These are phyloP conservation scores for Toxicodendron radicans DNA, from an alignment of 345 rosid species.

Conservation along the genomic window DNA sequence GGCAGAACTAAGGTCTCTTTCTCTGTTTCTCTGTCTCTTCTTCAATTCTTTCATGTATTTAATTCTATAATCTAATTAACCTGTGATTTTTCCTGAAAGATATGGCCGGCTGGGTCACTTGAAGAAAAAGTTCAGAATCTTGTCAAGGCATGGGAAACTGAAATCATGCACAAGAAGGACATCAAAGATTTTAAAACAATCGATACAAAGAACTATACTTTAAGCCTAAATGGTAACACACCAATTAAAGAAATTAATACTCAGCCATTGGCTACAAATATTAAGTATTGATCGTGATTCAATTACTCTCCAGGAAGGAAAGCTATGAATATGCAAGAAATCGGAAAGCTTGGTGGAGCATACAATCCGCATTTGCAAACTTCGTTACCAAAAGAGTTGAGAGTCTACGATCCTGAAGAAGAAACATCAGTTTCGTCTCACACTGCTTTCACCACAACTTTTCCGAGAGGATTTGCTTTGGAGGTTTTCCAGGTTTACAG, in stretches of 20 bases:
- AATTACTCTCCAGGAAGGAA: conserved; percentile 41
- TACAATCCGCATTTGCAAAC: conserved; percentile 56
- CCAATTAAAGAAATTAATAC: too few species aligned
- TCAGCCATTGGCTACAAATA: too few species aligned
- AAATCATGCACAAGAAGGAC: conserved; percentile 44
- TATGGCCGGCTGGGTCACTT: conserved; percentile 31
- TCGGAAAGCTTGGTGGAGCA: conserved; percentile 48
- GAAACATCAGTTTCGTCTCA: conserved; percentile 38
- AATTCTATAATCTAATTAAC: neutral
- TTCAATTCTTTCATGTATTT: too few species aligned
- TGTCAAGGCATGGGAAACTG: conserved; percentile 73
- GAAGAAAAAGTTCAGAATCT: conserved; percentile 67
- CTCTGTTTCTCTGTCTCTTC: neutral
- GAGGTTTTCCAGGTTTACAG: conserved; percentile 55
- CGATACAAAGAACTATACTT: conserved; percentile 34
- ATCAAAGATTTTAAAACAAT: conserved; percentile 40
- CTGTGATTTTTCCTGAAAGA: neutral
- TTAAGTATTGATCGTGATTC: neutral
- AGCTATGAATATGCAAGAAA: conserved; percentile 41
- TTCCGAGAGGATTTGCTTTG: conserved; percentile 61
- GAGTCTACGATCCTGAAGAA: conserved; percentile 32
- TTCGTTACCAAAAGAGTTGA: conserved; percentile 39
- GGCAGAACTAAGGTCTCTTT: conserved; percentile 49
- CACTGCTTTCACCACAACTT: conserved; percentile 49
- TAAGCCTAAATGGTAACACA: conserved; percentile 52